Base-by-base conservation (phyloP, 169 alveolate genomes). In the Babesia sp. region DNA sequence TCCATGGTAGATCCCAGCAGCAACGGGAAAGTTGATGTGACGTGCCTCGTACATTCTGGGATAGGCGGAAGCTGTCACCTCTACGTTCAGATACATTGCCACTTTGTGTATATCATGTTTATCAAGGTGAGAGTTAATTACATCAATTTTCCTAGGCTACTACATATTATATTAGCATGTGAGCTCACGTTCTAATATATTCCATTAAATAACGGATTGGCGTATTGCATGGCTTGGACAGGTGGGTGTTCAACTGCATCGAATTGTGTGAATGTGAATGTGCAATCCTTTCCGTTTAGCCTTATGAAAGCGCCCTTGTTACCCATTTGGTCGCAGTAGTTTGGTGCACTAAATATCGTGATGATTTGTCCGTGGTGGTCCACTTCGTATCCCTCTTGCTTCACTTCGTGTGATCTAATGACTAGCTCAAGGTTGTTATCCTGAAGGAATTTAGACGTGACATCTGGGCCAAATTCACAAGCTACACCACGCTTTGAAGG, bases 301-400 rank as follows among this genome's bases (percentile, higher is more conserved):
- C 87, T 92, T 14, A 94, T 84, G 67, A 94, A 92, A 1, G 99
- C 99, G 26, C 99, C 99, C 84, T 98, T 96, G 92, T 98, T 97
- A 51, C 98, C 98, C 99, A 97, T 97, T 87, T 96, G 96, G 90
- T 97, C 99, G 86, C 99, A 98, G 86, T 98, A 98, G 88, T 98
- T 98, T 7, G 99, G 99, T 22, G 99, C 99, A 56, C 98, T 93
- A 91, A 98, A 98, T 39, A 98, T 97, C 16, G 99, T 98, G 54
- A 97, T 94, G 48, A 96, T 96, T 81, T 94, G 93, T 22, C 99
- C 99, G 50, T 90, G 95, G 79, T 97, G 98, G 71, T 97, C 99
- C 31, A 96, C 92, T 85, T 97, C 98, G 79, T 97, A 98, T 26
- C 99, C 99, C 59, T 96, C 97, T 76, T 93, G 96, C 88, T 97